Base-by-base conservation (phyloP, 805 yeast species). In the Kodamaea laetipori region DNA sequence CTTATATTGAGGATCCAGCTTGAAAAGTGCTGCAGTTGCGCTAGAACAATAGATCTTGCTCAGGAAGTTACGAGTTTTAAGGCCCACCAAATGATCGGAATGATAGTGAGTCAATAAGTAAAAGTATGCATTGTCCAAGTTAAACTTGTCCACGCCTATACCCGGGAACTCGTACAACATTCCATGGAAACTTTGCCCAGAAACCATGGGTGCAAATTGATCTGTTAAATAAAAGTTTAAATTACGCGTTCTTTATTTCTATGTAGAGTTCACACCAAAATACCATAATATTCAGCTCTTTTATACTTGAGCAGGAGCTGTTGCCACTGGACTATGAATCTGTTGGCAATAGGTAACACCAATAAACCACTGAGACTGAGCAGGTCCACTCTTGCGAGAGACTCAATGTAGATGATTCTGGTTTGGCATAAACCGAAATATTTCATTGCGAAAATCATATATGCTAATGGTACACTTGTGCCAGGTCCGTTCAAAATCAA, bases 311-410 rank as follows among this genome's bases (percentile, higher is more conserved):
- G 48, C 6, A 74, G 71, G 43, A 94, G 67, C 19, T 72, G 70
- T 19, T 78, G 78, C 99, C 99, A 94, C 61, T 94, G 99, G 6
- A 94, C 98, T 1, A 94, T 56, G 47, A 94, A 86, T 16, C 90
- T 69, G 58, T 89, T 86, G 3, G 82, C 72, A 3, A 94, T 67
- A 3, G 89, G 89, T 48, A 85, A 69, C 10, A 92, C 58, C 13
- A 94, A 60, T 37, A 64, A 58, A 0, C 98, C 99, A 12, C 90
- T 81, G 24, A 90, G 64, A 56, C 97, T 89, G 41, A 94, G 71
- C 2, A 69, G 66, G 42, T 73, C 70, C 7, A 90, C 96, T 32
- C 98, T 70, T 0, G 98, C 97, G 32, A 92, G 69, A 38, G 94
- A 83, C 63, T 92, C 98, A 18, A 92, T 69, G 57, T 92, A 94